phyloP scores from a whole-genome alignment of 768 basidiomycete species.

The Hortiboletus campestris region DNA sequence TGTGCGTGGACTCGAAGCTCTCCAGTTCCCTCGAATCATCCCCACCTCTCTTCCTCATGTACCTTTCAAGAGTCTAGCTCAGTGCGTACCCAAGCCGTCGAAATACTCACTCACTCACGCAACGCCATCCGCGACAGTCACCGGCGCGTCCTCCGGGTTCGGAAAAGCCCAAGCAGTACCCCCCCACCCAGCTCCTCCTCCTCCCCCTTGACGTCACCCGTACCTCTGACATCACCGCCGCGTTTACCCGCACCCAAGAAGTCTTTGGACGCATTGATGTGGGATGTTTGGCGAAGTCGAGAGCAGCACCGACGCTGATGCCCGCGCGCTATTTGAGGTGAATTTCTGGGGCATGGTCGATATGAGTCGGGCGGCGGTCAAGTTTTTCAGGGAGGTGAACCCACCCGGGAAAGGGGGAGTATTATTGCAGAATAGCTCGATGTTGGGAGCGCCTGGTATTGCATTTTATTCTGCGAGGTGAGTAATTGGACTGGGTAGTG shows the following conservation, averaged over 20 bases:
- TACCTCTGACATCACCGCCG: slow-evolving; percentile 28
- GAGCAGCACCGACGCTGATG: too few species aligned
- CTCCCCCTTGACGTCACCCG: slow-evolving; percentile 39
- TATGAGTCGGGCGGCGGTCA: too few species aligned
- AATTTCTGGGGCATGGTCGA: too few species aligned
- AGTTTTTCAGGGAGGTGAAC: too few species aligned
- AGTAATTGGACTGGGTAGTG: neutral
- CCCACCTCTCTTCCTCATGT: neutral
- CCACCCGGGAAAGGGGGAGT: slow-evolving; percentile 1
- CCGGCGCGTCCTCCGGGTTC: slow-evolving; percentile 38
- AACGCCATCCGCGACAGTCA: neutral
- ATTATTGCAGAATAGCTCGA: slow-evolving; percentile 7
- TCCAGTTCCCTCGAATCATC: too few species aligned
- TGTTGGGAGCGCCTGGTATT: too few species aligned
- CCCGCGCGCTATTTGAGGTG: too few species aligned
- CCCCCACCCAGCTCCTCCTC: slow-evolving; percentile 30
- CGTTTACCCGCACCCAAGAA: too few species aligned
- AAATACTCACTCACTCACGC: neutral
- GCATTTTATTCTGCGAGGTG: slow-evolving; percentile 6
- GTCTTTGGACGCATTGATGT: too few species aligned
- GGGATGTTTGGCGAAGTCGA: too few species aligned
- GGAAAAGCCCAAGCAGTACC: slow-evolving; percentile 30
- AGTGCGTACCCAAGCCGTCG: neutral
- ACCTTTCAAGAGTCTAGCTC: slow-evolving; percentile 6
- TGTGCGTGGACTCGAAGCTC: too few species aligned